Percentiles rank a stretch among this genome's conserved stretches.
phyloP scores from a whole-genome alignment of 73 alveolate species.

The Paramecium sonneborni region DNA sequence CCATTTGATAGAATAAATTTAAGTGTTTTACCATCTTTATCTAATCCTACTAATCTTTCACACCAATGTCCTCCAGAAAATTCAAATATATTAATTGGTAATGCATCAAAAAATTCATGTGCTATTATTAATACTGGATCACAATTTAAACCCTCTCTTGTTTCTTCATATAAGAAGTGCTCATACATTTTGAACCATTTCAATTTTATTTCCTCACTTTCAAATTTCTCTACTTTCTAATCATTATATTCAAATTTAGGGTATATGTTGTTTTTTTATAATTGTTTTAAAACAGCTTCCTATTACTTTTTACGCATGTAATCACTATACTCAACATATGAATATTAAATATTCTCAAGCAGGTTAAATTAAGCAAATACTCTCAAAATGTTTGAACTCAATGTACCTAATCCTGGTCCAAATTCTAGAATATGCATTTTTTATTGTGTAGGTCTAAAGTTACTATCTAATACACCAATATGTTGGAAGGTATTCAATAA shows the following conservation, averaged over 20 bases:
- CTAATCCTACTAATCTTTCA: slow-evolving; percentile 71
- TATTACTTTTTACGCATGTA: slow-evolving; percentile 71
- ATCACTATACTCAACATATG: slow-evolving; percentile 73
- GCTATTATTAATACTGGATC: slow-evolving; percentile 84
- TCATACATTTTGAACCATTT: slow-evolving; percentile 66
- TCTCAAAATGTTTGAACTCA: slow-evolving; percentile 83
- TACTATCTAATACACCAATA: slow-evolving; percentile 56
- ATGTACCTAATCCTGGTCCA: slow-evolving; percentile 92
- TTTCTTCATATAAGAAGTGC: slow-evolving; percentile 47
- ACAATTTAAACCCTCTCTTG: background rate
- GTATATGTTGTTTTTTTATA: slow-evolving; percentile 51
- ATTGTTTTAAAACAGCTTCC: slow-evolving; percentile 65
- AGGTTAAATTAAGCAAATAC: slow-evolving; percentile 73
- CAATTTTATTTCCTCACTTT: slow-evolving; percentile 46
- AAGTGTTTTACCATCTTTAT: slow-evolving; percentile 53
- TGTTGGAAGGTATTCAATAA: slow-evolving; percentile 57
- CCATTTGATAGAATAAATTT: slow-evolving; percentile 64
- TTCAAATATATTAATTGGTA: slow-evolving; percentile 80
- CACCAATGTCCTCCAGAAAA: slow-evolving; percentile 72
- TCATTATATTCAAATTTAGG: slow-evolving; percentile 53
- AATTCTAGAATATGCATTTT: slow-evolving; percentile 78
- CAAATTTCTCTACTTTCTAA: slow-evolving; percentile 60
- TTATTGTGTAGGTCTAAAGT: slow-evolving; percentile 64
- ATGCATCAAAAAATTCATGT: slow-evolving; percentile 93
- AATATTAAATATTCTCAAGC: slow-evolving; percentile 61